Conservation (phyloP, 2,329 filamentous ascomycete genomes). For the Aspergillus quadrilineatus region DNA sequence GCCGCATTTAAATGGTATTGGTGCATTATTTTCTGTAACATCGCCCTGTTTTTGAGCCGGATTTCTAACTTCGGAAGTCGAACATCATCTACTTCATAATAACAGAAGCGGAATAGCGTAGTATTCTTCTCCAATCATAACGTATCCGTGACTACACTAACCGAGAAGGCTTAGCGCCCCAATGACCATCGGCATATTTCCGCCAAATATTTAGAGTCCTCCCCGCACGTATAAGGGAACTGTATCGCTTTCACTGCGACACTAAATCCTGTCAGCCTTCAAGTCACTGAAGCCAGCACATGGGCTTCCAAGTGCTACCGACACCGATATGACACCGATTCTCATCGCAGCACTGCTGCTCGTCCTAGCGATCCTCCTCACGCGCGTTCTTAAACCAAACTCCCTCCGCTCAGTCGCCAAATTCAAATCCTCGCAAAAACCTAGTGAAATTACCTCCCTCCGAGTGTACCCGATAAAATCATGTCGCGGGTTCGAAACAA, state of each 20-base stretch:
- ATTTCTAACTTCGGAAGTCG: no score
- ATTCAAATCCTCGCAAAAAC: constrained; percentile 4
- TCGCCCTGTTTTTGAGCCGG: no score
- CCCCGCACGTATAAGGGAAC: neutral
- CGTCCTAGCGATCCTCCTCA: constrained; percentile 12
- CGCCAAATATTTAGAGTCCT: neutral
- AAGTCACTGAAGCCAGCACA: no score
- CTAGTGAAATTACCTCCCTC: constrained; percentile 41
- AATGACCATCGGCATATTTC: neutral
- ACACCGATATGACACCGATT: neutral
- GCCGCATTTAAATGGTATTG: no score
- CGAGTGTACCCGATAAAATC: constrained; percentile 66
- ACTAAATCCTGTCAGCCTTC: no score
- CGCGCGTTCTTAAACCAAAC: constrained; percentile 14
- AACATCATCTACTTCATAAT: no score
- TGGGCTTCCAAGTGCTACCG: no score
- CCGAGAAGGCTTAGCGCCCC: neutral
- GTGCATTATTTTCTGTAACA: no score
- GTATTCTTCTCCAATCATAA: no score
- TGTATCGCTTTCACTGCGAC: neutral
- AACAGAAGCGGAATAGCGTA: no score
- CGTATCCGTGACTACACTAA: no score
- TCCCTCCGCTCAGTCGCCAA: neutral
- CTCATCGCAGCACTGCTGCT: neutral
- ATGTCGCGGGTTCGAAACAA: constrained; percentile 60